phyloP scores from a whole-genome alignment of 306 rosid genomes.

The Carpinus viminea region DNA sequence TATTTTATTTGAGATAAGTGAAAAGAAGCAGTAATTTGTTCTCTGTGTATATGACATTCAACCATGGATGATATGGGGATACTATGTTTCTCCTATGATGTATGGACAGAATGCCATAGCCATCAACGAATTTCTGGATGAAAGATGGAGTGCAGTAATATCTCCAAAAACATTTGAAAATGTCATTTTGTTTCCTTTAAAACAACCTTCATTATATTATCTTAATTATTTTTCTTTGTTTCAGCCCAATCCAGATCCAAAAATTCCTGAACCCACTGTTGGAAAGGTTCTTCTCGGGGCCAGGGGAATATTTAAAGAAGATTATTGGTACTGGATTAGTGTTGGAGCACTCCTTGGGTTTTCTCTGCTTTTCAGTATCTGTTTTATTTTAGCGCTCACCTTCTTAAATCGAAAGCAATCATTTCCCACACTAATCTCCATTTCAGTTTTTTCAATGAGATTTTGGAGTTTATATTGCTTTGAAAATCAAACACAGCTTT shows the following conservation, averaged over 20 bases:
- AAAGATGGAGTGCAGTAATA: slow-evolving; percentile 78
- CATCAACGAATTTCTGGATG: slow-evolving; percentile 80
- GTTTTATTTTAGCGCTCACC: slow-evolving; percentile 56
- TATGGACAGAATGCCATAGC: slow-evolving; percentile 84
- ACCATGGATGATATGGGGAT: slow-evolving; percentile 89
- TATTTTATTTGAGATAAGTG: neutral
- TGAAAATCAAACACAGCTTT: slow-evolving; percentile 47
- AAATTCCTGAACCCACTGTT: slow-evolving; percentile 52
- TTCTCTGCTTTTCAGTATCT: slow-evolving; percentile 60
- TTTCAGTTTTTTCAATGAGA: neutral
- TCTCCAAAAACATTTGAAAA: slow-evolving; percentile 13
- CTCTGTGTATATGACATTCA: slow-evolving; percentile 53
- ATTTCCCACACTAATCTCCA: slow-evolving; percentile 7
- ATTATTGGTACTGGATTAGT: slow-evolving; percentile 77
- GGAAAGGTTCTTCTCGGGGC: slow-evolving; percentile 67
- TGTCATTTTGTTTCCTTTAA: neutral
- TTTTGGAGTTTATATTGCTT: slow-evolving; percentile 11
- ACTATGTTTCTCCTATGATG: slow-evolving; percentile 83
- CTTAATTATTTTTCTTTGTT: slow-evolving; percentile 23
- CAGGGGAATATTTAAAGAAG: slow-evolving; percentile 62
- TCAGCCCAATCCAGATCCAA: slow-evolving; percentile 41
- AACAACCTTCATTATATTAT: slow-evolving; percentile 5
- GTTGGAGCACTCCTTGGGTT: slow-evolving; percentile 72
- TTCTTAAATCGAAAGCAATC: slow-evolving; percentile 58
- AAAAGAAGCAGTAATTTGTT: neutral